phyloP scores from a whole-genome alignment of 2,329 filamentous ascomycete genomes.

The Penicillium sp. region DNA sequence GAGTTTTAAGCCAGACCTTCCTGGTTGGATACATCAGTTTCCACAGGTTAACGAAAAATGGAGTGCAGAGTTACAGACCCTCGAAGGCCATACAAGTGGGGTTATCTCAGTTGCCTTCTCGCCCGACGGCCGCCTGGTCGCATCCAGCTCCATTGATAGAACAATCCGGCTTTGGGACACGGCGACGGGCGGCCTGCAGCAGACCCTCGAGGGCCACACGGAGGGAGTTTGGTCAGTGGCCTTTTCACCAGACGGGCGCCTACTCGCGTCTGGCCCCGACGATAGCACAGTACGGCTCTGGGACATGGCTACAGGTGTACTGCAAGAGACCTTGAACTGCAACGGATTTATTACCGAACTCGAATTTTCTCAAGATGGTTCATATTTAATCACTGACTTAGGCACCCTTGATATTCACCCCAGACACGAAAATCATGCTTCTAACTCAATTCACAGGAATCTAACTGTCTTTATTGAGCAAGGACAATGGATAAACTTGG shows the following conservation, averaged over 20 bases:
- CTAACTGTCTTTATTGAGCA: constrained; percentile 1
- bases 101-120: constrained; percentile 4
- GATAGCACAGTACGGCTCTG: constrained; percentile 9
- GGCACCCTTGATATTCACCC: not conserved
- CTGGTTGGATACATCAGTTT: too few species aligned
- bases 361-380: not conserved
- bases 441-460: not conserved
- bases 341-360: not conserved
- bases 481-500: constrained; percentile 14
- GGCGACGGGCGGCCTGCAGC: not conserved
- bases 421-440: not conserved
- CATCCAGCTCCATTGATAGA: not conserved
- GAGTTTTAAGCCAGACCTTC: too few species aligned
- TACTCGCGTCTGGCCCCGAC: not conserved
- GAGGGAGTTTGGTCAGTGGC: not conserved
- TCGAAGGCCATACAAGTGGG: too few species aligned
- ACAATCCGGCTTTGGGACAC: constrained; percentile 7
- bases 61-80: too few species aligned
- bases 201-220: constrained; percentile 1
- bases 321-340: constrained; percentile 5
- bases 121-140: not conserved
- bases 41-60: too few species aligned
- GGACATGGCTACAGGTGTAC: constrained; percentile 13
- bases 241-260: constrained; percentile 5
- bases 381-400: too few species aligned